Conservation (phyloP, 768 basidiomycete genomes). For the Strobilomyces dryophilus region DNA sequence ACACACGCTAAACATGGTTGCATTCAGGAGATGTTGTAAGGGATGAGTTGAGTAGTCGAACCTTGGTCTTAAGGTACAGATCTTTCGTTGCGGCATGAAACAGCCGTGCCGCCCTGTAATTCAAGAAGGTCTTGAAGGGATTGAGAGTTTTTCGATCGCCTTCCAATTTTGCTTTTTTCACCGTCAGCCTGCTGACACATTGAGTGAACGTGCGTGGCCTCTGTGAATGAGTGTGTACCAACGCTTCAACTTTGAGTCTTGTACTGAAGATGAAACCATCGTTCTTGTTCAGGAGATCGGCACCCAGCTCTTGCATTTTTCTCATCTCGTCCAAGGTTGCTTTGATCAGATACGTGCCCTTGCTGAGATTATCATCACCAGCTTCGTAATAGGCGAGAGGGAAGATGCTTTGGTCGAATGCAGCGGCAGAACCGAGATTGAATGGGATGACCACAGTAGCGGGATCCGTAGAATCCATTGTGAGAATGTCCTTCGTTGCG, state of each 20-base stretch:
- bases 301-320: neutral
- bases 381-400: conserved; percentile 4
- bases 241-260: neutral
- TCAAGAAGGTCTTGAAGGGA: neutral
- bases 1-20: neutral
- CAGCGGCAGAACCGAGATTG: neutral
- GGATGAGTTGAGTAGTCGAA: too few relatives aligned
- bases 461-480: neutral
- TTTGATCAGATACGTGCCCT: neutral
- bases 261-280: conserved; percentile 1
- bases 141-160: neutral
- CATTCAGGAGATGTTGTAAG: too few relatives aligned
- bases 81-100: neutral
- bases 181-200: neutral
- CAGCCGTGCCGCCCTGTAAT: neutral
- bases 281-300: neutral
- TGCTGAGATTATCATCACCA: neutral
- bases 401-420: neutral
- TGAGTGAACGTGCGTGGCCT: neutral
- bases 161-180: neutral
- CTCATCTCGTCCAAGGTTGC: conserved; percentile 8
- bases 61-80: neutral
- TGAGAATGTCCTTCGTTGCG: neutral
- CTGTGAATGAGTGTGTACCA: neutral
- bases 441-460: neutral